These are phyloP conservation scores for Spergularia marina DNA, from an alignment of 148 eudicot genomes.

Conservation along the genomic window DNA sequence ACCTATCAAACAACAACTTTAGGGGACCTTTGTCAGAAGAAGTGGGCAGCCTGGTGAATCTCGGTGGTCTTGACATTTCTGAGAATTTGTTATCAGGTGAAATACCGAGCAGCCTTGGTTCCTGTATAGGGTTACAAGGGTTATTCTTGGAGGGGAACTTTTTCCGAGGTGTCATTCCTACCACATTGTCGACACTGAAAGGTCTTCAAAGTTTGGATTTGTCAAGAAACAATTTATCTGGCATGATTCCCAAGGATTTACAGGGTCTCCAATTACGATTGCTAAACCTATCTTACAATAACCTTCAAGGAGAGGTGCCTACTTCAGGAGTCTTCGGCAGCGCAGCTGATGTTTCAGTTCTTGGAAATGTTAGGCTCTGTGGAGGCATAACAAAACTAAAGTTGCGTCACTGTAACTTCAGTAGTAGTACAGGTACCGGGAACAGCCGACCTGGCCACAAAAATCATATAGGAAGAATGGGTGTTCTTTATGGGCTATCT, in stretches of 20 bases:
- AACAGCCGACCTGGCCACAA: neutral
- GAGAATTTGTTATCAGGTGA: slow-evolving; percentile 30
- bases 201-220: slow-evolving; percentile 25
- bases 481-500: neutral
- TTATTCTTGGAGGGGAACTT: slow-evolving; percentile 27
- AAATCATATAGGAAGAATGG: neutral
- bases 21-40: slow-evolving; percentile 31
- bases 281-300: slow-evolving; percentile 32
- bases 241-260: slow-evolving; percentile 31
- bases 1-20: slow-evolving; percentile 27
- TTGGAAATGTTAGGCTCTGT: slow-evolving; percentile 37
- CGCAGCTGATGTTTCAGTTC: slow-evolving; percentile 26
- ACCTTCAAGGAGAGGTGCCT: slow-evolving; percentile 43
- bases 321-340: slow-evolving; percentile 34
- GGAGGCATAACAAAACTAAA: slow-evolving; percentile 36
- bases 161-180: slow-evolving; percentile 36
- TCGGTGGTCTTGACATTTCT: slow-evolving; percentile 23
- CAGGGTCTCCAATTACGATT: slow-evolving; percentile 1
- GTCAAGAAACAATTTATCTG: slow-evolving; percentile 31
- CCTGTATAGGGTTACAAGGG: slow-evolving; percentile 18
- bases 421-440: neutral
- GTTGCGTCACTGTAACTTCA: slow-evolving; percentile 22
- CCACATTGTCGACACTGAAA: slow-evolving; percentile 15
- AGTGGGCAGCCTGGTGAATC: slow-evolving; percentile 26
- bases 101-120: slow-evolving; percentile 31